Conservation (phyloP, 192 early-diverging fungal species). For the Backusella circina region DNA sequence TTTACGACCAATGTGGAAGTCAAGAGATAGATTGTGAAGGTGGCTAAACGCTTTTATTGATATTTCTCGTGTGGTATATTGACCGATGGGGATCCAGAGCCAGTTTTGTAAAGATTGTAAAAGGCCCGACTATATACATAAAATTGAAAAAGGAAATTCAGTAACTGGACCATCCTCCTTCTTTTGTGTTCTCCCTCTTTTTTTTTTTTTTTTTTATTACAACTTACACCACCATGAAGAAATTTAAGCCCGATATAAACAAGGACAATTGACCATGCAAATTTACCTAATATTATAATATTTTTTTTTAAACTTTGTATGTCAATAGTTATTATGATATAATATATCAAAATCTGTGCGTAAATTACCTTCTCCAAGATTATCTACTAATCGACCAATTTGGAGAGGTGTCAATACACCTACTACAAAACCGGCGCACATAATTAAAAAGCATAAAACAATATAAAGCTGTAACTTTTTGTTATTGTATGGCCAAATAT, state of each 20-base stretch:
- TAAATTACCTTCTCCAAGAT: constrained; percentile 34
- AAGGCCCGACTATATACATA: constrained; percentile 49
- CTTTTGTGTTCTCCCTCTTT: not conserved
- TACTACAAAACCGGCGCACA: constrained; percentile 64
- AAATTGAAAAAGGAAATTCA: constrained; percentile 7
- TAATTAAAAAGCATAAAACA: constrained; percentile 60
- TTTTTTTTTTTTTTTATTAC: constrained; percentile 2
- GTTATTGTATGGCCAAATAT: constrained; percentile 76
- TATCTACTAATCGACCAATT: constrained; percentile 81
- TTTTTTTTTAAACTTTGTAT: not conserved
- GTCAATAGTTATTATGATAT: not conserved
- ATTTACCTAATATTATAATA: constrained; percentile 12
- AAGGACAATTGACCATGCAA: constrained; percentile 51
- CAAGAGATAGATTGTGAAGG: constrained; percentile 81
- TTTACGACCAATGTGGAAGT: constrained; percentile 92
- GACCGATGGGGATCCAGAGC: constrained; percentile 91
- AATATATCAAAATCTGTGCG: not conserved
- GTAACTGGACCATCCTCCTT: not conserved
- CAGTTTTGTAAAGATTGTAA: constrained; percentile 79
- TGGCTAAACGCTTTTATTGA: constrained; percentile 89
- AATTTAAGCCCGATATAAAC: constrained; percentile 63
- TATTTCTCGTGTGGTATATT: constrained; percentile 90
- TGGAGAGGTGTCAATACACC: constrained; percentile 84
- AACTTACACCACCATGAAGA: constrained; percentile 67
- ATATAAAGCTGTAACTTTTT: constrained; percentile 63